phyloP scores from a whole-genome alignment of 805 yeast genomes.

The Saccharomycopsis sp. region DNA sequence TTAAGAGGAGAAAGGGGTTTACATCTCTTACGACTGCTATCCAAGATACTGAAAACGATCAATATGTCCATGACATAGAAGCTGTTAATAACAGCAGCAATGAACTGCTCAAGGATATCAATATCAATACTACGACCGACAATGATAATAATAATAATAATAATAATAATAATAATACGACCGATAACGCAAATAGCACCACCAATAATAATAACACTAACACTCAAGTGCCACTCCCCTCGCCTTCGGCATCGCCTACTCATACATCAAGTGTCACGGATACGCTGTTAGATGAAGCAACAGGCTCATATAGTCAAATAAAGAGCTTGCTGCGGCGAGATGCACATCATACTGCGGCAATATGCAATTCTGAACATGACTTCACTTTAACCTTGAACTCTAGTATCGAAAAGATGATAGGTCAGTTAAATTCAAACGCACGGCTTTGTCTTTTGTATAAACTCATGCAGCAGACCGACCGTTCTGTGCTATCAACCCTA shows the following conservation, averaged over 20 bases:
- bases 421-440: conserved; percentile 20
- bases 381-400: conserved; percentile 10
- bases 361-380: not conserved
- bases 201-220: not conserved
- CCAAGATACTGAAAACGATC: not conserved
- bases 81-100: too few species aligned
- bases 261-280: conserved; percentile 29
- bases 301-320: not conserved
- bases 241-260: conserved; percentile 59
- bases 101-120: too few species aligned
- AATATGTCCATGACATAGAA: too few species aligned
- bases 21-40: not conserved
- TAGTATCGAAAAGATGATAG: conserved; percentile 18
- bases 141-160: not conserved
- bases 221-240: conserved; percentile 53
- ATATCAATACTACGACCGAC: not conserved
- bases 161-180: not conserved
- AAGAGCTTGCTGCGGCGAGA: not conserved
- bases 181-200: not conserved
- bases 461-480: conserved; percentile 50
- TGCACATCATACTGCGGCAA: conserved; percentile 12
- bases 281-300: conserved; percentile 7
- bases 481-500: conserved; percentile 57
- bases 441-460: conserved; percentile 36
- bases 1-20: not conserved